Evolutionary conservation across 257 asterid genomes (phyloP), one percentile per base, ranked within the genome.

Genomic region (Cinchona pubescens): DNA sequence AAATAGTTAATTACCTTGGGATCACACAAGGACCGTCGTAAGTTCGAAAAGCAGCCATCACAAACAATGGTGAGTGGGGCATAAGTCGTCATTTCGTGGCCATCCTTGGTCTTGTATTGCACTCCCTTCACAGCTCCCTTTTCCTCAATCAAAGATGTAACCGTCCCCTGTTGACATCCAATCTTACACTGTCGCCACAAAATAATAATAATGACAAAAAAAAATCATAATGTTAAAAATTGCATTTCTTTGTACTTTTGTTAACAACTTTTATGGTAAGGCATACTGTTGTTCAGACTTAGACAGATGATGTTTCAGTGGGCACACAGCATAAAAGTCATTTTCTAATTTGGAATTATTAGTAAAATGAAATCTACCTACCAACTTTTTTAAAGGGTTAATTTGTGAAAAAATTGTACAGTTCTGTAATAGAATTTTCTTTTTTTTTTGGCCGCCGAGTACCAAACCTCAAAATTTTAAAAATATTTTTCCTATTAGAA

Each of bases 11-110:
- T 82, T 71, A 92, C 98, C 94, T 83, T 78, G 58, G 96, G 91
- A 59, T 91, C 88, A 65, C 96, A 92, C 23, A 92, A 89, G 71
- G 92, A 80, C 53, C 94, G 87, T 75, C 97, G 84, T 83, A 92
- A 75, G 84, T 89, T 92, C 19, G 98, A 92, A 83, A 86, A 92
- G 76, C 97, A 89, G 46, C 97, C 97, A 73, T 92, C 96, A 43
- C 96, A 92, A 53, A 92, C 96, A 55, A 92, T 74, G 64, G 97
- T 92, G 53, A 91, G 94, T 61, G 98, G 97, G 72, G 97, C 96
- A 79, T 78, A 73, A 37, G 90, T 78, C 53, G 80, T 77, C 56
- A 81, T 40, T 78, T 83, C 90, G 67, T 83, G 85, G 66, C 98
- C 94, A 77, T 86, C 77, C 80, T 87, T 89, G 25, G 85, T 88